Conservation (phyloP, 805 yeast genomes). For the Cyberlindnera mycetangii region DNA sequence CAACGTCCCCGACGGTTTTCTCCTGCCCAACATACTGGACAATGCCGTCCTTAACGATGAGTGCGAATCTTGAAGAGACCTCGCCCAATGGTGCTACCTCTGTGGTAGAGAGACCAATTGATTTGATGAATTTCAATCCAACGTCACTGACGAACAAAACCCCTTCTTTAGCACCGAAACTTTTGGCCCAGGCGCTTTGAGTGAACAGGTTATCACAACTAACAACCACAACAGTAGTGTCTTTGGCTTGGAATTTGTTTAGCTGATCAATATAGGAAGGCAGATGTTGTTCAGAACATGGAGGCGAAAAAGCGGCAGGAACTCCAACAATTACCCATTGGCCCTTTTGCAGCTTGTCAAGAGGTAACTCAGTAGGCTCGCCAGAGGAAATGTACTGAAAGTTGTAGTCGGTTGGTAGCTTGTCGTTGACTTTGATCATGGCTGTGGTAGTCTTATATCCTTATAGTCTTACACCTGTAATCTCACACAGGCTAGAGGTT, state of each 20-base stretch:
- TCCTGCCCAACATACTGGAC: conserved; percentile 42
- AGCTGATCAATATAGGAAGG: conserved; percentile 47
- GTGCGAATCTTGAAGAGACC: conserved; percentile 53
- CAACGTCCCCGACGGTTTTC: conserved; percentile 35
- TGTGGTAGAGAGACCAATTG: conserved; percentile 47
- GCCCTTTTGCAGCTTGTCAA: conserved; percentile 28
- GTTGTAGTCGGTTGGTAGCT: conserved; percentile 20
- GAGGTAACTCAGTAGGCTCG: conserved; percentile 29
- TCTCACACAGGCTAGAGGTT: too few species aligned
- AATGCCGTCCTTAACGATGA: conserved; percentile 56
- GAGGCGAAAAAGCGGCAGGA: conserved; percentile 87
- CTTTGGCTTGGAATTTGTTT: conserved; percentile 48
- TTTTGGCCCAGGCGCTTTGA: conserved; percentile 56
- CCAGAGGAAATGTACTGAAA: conserved; percentile 31
- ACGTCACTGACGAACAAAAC: conserved; percentile 64
- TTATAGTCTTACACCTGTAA: too few species aligned
- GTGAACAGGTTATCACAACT: conserved; percentile 73
- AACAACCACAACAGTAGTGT: conserved; percentile 56
- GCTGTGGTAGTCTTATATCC: too few species aligned
- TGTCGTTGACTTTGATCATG: conserved; percentile 10
- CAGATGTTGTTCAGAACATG: conserved; percentile 67
- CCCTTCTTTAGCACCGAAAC: conserved; percentile 31
- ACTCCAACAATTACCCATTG: conserved; percentile 59
- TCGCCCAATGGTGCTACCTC: conserved; percentile 54
- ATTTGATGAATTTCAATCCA: conserved; percentile 49